Evolutionary conservation across 345 rosid genomes (phyloP).

Genomic region (Dovyalis caffra): DNA sequence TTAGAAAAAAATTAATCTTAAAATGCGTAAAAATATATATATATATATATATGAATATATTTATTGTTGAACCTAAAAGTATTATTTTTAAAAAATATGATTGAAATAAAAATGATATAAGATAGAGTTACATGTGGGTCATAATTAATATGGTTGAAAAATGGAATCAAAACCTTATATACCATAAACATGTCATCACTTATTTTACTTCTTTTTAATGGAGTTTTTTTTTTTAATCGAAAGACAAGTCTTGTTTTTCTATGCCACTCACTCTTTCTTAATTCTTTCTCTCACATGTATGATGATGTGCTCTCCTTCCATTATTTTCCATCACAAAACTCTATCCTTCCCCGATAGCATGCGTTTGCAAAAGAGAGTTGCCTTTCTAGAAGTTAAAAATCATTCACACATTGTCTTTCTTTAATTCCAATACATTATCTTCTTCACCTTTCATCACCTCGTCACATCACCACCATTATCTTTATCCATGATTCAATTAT

Average conservation of each 20-base stretch:
- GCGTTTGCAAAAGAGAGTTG: constrained; percentile 10
- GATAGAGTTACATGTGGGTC: too few relatives aligned
- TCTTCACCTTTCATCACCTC: constrained; percentile 19
- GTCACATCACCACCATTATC: constrained; percentile 25
- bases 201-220: too few relatives aligned
- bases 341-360: constrained; percentile 10
- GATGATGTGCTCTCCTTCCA: constrained; percentile 13
- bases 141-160: too few relatives aligned
- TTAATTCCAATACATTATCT: constrained; percentile 22
- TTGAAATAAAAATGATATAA: too few relatives aligned
- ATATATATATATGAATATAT: too few relatives aligned
- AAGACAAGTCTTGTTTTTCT: too few relatives aligned
- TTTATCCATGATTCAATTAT: constrained; percentile 26
- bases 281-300: neutral
- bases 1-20: too few relatives aligned
- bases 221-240: neutral
- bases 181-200: too few relatives aligned
- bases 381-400: constrained; percentile 22
- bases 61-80: too few relatives aligned
- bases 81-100: too few relatives aligned
- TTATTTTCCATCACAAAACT: constrained; percentile 7
- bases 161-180: too few relatives aligned
- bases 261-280: neutral
- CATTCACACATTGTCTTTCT: neutral
- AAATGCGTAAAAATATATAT: too few relatives aligned